Evolutionary conservation across 495 filamentous ascomycete species (phyloP), one percentile per base, ranked within the genome.

Genomic region (Elasticomyces elasticus): DNA sequence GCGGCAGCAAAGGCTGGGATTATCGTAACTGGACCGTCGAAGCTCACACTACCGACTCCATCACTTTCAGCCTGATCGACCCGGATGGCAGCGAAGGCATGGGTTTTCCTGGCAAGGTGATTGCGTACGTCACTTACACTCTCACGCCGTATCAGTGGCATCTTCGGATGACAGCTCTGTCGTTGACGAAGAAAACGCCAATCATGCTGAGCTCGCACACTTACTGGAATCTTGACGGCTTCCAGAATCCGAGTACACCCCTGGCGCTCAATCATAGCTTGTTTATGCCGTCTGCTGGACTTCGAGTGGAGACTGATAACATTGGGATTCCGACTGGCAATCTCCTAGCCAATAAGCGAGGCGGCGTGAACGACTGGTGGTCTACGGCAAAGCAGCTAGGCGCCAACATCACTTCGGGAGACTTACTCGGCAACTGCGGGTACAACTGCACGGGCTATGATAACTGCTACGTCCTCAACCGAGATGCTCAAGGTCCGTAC

Each of bases 191-290:
- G 61, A 59, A 68, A 57, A 84, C 81, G 24, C 81, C 81, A 28
- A 83, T 85, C 58, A 84, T 85, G 81, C 69, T 85, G 15, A 65
- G 52, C 53, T 68, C 67, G 25, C 68, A 71, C 48, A 79, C 85
- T 45, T 94, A 94, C 72, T 94, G 87, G 86, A 92, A 94, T 68
- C 72, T 94, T 51, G 87, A 90, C 65, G 88, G 80, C 10, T 94
- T 89, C 66, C 69, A 66, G 27, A 69, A 71, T 42, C 59, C 65
- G 15, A 52, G 82, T 63, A 81, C 82, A 2, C 64, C 75, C 15
- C 76, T 72, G 6, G 74, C 80, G 23, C 72, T 94, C n/a, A 82
- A 89, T 61, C 79, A 92, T 67, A 68, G 55, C 4, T 70, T 94
- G 35, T 78, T 82, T 54, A 59, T 94, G 61, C 88, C 88, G 2